Percentiles rank a stretch among this genome's conserved stretches.
These are phyloP conservation scores for Globisporangium iwayamae DNA, from an alignment of 352 stramenopile genomes.

Conservation along the genomic window DNA sequence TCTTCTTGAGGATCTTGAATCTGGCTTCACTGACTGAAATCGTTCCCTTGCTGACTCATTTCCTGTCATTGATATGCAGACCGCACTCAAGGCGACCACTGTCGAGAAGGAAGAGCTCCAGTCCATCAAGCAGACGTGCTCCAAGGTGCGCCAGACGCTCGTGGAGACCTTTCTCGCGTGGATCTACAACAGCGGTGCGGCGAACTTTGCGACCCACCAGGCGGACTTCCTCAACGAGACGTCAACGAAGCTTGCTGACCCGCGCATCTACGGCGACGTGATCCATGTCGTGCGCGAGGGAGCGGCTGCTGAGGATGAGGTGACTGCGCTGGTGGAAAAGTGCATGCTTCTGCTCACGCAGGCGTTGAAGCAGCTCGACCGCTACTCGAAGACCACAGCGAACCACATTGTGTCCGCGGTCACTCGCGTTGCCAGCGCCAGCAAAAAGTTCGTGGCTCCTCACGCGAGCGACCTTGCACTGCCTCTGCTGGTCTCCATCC, in stretches of 20 bases:
- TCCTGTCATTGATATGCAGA: constrained; percentile 8
- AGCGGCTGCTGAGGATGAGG: constrained; percentile 19
- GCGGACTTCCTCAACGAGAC: constrained; percentile 54
- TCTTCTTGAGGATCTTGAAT: neutral
- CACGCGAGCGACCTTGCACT: constrained; percentile 45
- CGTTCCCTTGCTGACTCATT: neutral
- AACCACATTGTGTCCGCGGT: constrained; percentile 55
- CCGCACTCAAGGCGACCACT: constrained; percentile 27
- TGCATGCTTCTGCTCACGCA: constrained; percentile 35
- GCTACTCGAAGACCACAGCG: constrained; percentile 63
- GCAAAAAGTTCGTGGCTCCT: constrained; percentile 31
- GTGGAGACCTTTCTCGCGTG: constrained; percentile 64
- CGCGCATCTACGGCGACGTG: constrained; percentile 64
- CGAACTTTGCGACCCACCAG: constrained; percentile 25
- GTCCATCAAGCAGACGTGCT: constrained; percentile 50
- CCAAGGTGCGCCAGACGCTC: constrained; percentile 48
- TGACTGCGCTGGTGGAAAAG: constrained; percentile 23
- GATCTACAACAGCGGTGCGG: constrained; percentile 48
- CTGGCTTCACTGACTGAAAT: neutral
- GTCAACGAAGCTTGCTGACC: constrained; percentile 65
- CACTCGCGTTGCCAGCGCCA: constrained; percentile 42
- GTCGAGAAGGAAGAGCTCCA: constrained; percentile 34
- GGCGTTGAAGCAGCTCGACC: constrained; percentile 55
- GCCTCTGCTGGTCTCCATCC: constrained; percentile 38
- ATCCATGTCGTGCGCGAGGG: constrained; percentile 29